These are phyloP conservation scores for Claviceps cyperi DNA, from an alignment of 2,329 filamentous ascomycete genomes.

Conservation along the genomic window DNA sequence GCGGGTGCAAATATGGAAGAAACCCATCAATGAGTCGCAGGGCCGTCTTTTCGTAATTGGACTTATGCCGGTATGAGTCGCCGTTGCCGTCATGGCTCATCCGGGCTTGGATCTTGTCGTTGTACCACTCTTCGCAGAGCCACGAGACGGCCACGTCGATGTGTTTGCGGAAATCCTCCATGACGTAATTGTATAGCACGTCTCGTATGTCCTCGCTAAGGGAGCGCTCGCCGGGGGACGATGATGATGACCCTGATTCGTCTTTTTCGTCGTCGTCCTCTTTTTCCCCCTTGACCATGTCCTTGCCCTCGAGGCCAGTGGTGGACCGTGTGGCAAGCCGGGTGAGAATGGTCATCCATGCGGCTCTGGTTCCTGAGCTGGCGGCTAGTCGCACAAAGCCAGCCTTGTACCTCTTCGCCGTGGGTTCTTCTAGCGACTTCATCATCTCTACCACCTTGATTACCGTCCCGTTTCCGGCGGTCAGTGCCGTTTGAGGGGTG, in stretches of 20 bases:
- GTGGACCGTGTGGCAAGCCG: constrained; percentile 70
- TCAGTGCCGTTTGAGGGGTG: constrained; percentile 54
- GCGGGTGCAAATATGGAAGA: constrained; percentile 76
- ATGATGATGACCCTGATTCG: constrained; percentile 5
- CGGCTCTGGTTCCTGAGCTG: constrained; percentile 70
- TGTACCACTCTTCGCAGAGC: constrained; percentile 98
- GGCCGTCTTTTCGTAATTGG: constrained; percentile 72
- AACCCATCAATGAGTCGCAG: constrained; percentile 78
- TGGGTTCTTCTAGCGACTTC: constrained; percentile 53
- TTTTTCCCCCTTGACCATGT: constrained; percentile 45
- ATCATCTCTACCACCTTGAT: constrained; percentile 68
- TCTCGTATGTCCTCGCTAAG: constrained; percentile 64
- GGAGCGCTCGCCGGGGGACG: constrained; percentile 21
- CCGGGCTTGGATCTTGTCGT: constrained; percentile 46
- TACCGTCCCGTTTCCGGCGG: constrained; percentile 60
- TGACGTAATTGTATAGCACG: constrained; percentile 66
- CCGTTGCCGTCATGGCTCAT: constrained; percentile 13
- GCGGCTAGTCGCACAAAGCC: constrained; percentile 78
- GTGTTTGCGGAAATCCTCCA: constrained; percentile 81
- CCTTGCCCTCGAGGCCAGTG: constrained; percentile 48
- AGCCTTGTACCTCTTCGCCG: constrained; percentile 45
- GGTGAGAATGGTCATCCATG: constrained; percentile 80
- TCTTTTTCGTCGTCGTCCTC: constrained; percentile 45
- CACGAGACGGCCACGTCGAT: constrained; percentile 86
- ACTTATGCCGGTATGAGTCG: constrained; percentile 44